phyloP scores from a whole-genome alignment of 345 rosid genomes.

The Boechera divaricarpa region DNA sequence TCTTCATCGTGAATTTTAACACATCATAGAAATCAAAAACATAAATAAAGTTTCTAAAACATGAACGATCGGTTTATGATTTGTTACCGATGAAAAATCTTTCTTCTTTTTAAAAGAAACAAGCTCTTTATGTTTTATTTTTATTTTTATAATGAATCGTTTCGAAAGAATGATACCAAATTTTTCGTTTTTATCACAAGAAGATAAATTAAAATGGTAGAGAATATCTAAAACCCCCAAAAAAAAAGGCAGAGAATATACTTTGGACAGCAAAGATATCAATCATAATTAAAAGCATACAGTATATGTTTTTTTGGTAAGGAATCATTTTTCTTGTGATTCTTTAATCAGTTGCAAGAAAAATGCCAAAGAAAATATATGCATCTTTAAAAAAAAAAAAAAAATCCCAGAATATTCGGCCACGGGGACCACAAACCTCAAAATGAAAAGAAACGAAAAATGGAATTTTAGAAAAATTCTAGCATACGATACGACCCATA shows the following conservation, averaged over 20 bases:
- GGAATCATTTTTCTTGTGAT: slow-evolving; percentile 21
- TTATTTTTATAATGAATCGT: neutral
- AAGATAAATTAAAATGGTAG: slow-evolving; percentile 16
- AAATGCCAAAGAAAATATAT: slow-evolving; percentile 30
- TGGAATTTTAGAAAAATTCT: slow-evolving; percentile 1
- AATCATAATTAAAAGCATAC: slow-evolving; percentile 1
- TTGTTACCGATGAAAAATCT: no score
- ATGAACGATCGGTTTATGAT: no score
- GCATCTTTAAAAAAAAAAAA: neutral
- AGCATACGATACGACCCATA: neutral
- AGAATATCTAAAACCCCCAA: slow-evolving; percentile 12
- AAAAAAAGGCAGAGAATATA: slow-evolving; percentile 27
- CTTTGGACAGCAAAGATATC: slow-evolving; percentile 18
- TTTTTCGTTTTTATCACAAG: neutral
- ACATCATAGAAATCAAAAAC: no score
- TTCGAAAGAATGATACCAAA: neutral
- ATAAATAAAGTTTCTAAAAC: no score
- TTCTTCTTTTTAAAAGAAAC: no score
- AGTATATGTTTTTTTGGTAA: neutral
- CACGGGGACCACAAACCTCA: slow-evolving; percentile 31
- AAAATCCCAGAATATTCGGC: slow-evolving; percentile 31
- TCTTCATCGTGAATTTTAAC: no score
- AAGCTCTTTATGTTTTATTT: neutral
- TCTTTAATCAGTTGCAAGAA: slow-evolving; percentile 11
- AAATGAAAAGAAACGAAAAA: slow-evolving; percentile 24